Evolutionary conservation across 2,329 filamentous ascomycete species (phyloP).

Genomic region (Talaromyces islandicus): DNA sequence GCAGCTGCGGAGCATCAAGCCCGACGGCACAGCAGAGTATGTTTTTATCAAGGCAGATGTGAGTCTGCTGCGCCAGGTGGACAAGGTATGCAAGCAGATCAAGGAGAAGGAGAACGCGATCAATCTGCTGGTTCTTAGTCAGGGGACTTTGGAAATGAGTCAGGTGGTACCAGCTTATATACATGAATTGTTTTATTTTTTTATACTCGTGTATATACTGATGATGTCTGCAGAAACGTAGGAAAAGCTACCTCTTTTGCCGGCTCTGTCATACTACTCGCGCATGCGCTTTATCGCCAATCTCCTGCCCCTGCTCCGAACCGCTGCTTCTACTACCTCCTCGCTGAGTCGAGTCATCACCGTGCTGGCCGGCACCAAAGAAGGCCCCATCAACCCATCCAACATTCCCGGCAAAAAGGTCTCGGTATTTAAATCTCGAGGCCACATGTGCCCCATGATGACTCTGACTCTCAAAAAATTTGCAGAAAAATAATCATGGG

Average conservation of each 20-base stretch:
- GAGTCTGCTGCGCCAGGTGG: constrained; percentile 29
- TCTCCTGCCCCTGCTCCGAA: constrained; percentile 32
- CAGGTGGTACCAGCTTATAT: too few relatives aligned
- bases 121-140: constrained; percentile 34
- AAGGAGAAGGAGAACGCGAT: constrained; percentile 21
- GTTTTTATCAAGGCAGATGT: constrained; percentile 29
- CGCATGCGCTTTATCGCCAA: constrained; percentile 40
- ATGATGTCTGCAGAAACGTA: constrained; percentile 9
- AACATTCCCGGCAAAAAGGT: neutral
- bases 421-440: neutral
- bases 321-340: constrained; percentile 13
- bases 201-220: too few relatives aligned
- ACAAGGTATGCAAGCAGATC: constrained; percentile 26
- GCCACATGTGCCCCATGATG: constrained; percentile 37
- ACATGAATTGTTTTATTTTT: too few relatives aligned
- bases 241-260: constrained; percentile 42
- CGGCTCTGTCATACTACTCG: constrained; percentile 44
- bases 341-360: constrained; percentile 30
- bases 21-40: constrained; percentile 14
- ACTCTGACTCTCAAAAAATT: constrained; percentile 27
- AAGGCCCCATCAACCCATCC: constrained; percentile 11
- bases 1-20: constrained; percentile 26
- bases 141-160: constrained; percentile 20
- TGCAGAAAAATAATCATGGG: constrained; percentile 19
- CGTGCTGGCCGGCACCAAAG: constrained; percentile 33